Percentiles rank a stretch among this genome's conserved stretches.
phyloP scores from a whole-genome alignment of 495 filamentous ascomycete genomes.

The Talaromyces proteolyticus region DNA sequence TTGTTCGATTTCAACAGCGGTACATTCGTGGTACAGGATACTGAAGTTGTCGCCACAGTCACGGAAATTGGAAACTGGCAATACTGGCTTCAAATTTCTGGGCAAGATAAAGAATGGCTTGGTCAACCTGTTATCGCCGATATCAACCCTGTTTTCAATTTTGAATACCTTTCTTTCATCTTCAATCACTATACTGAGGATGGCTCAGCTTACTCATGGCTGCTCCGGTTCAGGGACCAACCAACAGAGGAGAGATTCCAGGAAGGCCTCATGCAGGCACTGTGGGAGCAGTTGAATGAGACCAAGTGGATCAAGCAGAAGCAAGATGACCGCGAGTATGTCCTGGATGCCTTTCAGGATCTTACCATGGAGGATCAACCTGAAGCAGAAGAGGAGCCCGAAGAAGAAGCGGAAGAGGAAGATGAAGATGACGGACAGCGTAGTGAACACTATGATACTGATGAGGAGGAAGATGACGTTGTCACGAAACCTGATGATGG shows the following conservation, averaged over 20 bases:
- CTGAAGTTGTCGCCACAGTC: slow-evolving; percentile 67
- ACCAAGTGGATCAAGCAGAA: slow-evolving; percentile 91
- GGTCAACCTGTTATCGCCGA: slow-evolving; percentile 80
- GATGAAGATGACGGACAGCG: slow-evolving; percentile 56
- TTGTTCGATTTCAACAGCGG: slow-evolving; percentile 85
- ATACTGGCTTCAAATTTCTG: slow-evolving; percentile 89
- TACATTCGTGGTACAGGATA: slow-evolving; percentile 77
- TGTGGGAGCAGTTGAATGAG: slow-evolving; percentile 97
- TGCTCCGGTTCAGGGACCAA: slow-evolving; percentile 84
- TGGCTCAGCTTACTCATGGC: slow-evolving; percentile 91
- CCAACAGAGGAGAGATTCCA: slow-evolving; percentile 81
- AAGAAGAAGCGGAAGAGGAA: slow-evolving; percentile 58
- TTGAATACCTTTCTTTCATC: slow-evolving; percentile 95
- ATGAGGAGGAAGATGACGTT: slow-evolving; percentile 87
- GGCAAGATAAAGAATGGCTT: slow-evolving; percentile 76
- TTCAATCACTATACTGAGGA: slow-evolving; percentile 93
- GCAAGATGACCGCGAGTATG: slow-evolving; percentile 88
- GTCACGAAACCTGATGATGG: slow-evolving; percentile 66
- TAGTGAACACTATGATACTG: slow-evolving; percentile 82
- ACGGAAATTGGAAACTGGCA: slow-evolving; percentile 87
- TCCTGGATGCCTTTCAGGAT: slow-evolving; percentile 93
- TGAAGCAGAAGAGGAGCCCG: slow-evolving; percentile 54
- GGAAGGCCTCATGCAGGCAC: slow-evolving; percentile 85
- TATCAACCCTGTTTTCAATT: slow-evolving; percentile 98
- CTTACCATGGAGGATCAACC: slow-evolving; percentile 79